phyloP scores from a whole-genome alignment of 257 asterid genomes.

The Nicotiana tabacum region DNA sequence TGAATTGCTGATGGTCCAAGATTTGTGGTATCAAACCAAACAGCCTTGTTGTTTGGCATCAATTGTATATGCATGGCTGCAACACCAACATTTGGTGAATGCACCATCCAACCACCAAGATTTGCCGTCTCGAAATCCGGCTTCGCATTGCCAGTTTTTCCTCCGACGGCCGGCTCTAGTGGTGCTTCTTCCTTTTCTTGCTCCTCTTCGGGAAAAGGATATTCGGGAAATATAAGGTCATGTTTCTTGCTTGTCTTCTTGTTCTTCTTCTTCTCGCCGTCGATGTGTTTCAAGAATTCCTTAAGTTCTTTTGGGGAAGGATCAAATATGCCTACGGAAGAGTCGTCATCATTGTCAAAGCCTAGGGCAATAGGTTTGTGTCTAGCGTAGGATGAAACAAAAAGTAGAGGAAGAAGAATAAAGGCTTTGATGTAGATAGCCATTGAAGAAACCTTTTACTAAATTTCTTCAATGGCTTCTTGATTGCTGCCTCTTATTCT shows the following conservation, averaged over 20 bases:
- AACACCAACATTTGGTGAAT: conserved; percentile 53
- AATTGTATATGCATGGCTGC: conserved; percentile 82
- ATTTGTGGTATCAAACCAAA: conserved; percentile 72
- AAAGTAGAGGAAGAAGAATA: conserved; percentile 19
- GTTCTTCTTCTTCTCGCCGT: background rate
- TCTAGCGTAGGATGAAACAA: conserved; percentile 10
- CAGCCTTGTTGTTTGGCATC: conserved; percentile 64
- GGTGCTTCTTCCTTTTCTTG: background rate
- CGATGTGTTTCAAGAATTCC: background rate
- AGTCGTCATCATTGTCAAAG: background rate
- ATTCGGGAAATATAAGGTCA: background rate
- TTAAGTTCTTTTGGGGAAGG: background rate
- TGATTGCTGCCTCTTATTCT: background rate
- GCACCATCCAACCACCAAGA: conserved; percentile 48
- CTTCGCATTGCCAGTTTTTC: background rate
- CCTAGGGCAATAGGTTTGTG: background rate
- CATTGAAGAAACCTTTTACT: conserved; percentile 13
- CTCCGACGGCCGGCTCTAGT: background rate
- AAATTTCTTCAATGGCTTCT: background rate
- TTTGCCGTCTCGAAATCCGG: conserved; percentile 13
- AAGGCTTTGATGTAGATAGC: conserved; percentile 1
- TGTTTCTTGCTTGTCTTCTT: background rate
- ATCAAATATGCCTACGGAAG: background rate
- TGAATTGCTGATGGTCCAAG: conserved; percentile 60
- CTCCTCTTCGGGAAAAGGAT: background rate